phyloP scores from a whole-genome alignment of 140 eudicot genomes.

The Senecio squalidus region DNA sequence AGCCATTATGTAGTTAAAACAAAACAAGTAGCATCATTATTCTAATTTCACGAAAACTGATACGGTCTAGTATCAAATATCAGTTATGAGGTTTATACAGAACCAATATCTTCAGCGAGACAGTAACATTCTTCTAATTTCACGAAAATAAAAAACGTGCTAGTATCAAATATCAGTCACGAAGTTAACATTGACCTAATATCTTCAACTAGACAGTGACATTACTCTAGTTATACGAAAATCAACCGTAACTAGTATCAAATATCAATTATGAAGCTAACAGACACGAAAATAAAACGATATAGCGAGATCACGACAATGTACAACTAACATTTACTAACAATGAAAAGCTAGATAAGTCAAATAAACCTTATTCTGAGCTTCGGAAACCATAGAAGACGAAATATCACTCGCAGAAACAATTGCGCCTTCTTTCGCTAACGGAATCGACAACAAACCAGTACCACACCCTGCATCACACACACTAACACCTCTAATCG shows the following conservation, averaged over 20 bases:
- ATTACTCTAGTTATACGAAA: too few relatives aligned
- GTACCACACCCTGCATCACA: slow-evolving; percentile 99
- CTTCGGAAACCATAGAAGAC: slow-evolving; percentile 73
- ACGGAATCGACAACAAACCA: slow-evolving; percentile 70
- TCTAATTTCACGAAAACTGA: background rate
- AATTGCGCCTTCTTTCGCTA: slow-evolving; percentile 82
- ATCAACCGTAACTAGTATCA: too few relatives aligned
- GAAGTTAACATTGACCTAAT: background rate
- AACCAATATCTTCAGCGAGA: background rate
- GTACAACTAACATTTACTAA: too few relatives aligned
- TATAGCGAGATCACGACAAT: too few relatives aligned
- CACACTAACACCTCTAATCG: slow-evolving; percentile 68
- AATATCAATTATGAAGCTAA: too few relatives aligned
- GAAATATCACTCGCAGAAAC: slow-evolving; percentile 94
- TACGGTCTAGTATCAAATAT: background rate
- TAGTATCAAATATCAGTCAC: background rate
- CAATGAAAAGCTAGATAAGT: too few relatives aligned
- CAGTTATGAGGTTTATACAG: background rate
- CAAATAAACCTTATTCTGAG: background rate
- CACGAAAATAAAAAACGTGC: background rate
- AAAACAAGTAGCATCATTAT: background rate
- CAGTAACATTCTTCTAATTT: background rate
- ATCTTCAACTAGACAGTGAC: too few relatives aligned
- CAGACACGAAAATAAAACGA: too few relatives aligned
- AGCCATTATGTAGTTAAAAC: background rate